Evolutionary conservation across 106 monocot species (phyloP).

Genomic region (Allium cepa): DNA sequence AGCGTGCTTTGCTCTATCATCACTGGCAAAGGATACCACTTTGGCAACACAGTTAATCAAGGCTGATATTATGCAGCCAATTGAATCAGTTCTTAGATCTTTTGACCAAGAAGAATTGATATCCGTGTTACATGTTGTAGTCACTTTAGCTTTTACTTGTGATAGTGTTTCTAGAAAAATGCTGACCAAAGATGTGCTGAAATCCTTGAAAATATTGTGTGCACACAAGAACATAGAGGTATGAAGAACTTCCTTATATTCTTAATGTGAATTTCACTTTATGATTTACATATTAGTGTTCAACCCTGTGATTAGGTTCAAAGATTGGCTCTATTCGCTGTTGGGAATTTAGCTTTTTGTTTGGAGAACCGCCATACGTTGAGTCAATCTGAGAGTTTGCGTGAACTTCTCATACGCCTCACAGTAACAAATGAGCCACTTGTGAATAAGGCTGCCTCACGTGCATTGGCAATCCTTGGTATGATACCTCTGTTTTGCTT

Average conservation of each 20-base stretch:
- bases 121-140: slow-evolving; percentile 86
- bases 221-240: slow-evolving; percentile 80
- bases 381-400: slow-evolving; percentile 70
- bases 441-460: slow-evolving; percentile 86
- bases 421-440: slow-evolving; percentile 39
- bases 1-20: slow-evolving; percentile 91
- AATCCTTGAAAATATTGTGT: slow-evolving; percentile 79
- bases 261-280: too few species aligned
- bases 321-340: slow-evolving; percentile 74
- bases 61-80: slow-evolving; percentile 88
- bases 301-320: slow-evolving; percentile 48
- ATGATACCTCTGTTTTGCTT: slow-evolving; percentile 10
- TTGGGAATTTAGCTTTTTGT: slow-evolving; percentile 95
- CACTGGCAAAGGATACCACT: slow-evolving; percentile 60
- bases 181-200: slow-evolving; percentile 87
- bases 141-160: slow-evolving; percentile 75
- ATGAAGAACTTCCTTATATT: neutral
- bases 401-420: slow-evolving; percentile 76
- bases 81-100: slow-evolving; percentile 70
- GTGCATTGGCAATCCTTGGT: slow-evolving; percentile 99
- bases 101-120: slow-evolving; percentile 64
- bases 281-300: too few species aligned
- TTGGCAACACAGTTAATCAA: slow-evolving; percentile 89
- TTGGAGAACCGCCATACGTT: slow-evolving; percentile 75
- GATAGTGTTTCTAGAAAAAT: slow-evolving; percentile 94